phyloP scores from a whole-genome alignment of 176 grass and related monocot genomes.

The Alloteropsis semialata region DNA sequence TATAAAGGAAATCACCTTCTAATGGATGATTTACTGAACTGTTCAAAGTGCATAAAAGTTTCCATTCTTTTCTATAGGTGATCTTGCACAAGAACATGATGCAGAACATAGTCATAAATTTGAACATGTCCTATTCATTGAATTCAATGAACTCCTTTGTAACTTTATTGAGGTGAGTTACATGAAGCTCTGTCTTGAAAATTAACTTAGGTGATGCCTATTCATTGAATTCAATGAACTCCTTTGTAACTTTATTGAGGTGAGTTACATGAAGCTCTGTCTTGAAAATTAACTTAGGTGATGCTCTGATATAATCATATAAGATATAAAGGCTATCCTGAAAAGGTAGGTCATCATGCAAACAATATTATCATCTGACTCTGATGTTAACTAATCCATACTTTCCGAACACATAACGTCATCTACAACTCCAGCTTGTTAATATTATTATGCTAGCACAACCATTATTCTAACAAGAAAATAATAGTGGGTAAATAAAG shows the following conservation, averaged over 20 bases:
- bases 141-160: background rate
- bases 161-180: background rate
- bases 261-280: background rate
- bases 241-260: background rate
- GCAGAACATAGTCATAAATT: background rate
- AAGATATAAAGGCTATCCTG: background rate
- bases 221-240: background rate
- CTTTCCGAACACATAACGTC: background rate
- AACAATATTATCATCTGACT: background rate
- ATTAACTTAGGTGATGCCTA: background rate
- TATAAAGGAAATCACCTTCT: slow-evolving; percentile 20
- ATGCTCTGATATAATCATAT: background rate
- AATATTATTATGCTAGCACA: slow-evolving; percentile 1
- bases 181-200: background rate
- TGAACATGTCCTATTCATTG: background rate
- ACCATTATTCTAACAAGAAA: background rate
- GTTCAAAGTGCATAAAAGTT: background rate
- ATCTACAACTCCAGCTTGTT: background rate
- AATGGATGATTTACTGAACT: slow-evolving; percentile 2
- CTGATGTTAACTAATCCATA: background rate
- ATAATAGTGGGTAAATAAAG: background rate
- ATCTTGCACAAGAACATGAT: background rate
- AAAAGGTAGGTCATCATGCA: background rate
- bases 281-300: background rate
- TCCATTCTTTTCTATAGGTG: background rate